Conservation (phyloP, 2,329 filamentous ascomycete genomes). For the Metarhizium robertsii region DNA sequence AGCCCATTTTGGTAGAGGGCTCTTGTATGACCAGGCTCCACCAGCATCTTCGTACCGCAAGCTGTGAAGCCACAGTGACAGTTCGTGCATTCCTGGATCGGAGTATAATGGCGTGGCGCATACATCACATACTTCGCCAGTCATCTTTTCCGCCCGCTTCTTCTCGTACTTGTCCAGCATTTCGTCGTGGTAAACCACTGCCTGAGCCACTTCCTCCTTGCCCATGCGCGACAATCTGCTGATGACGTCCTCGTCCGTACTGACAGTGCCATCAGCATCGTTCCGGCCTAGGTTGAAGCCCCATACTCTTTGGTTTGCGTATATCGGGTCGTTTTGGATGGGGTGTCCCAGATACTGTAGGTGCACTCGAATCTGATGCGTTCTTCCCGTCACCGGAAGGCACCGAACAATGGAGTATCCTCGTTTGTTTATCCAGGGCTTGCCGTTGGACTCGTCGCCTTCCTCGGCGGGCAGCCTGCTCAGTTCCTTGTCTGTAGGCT, state of each 20-base stretch:
- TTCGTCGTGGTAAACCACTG: conserved; percentile 86
- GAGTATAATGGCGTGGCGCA: conserved; percentile 88
- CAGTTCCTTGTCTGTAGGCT: conserved; percentile 10
- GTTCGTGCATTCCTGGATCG: conserved; percentile 81
- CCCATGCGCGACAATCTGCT: conserved; percentile 80
- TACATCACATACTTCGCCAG: conserved; percentile 68
- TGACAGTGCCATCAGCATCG: conserved; percentile 55
- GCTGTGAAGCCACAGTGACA: conserved; percentile 90
- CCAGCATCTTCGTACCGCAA: conserved; percentile 77
- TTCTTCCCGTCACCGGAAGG: conserved; percentile 84
- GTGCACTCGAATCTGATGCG: conserved; percentile 91
- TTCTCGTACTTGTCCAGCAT: conserved; percentile 88
- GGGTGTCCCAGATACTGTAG: conserved; percentile 90
- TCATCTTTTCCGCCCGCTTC: conserved; percentile 86
- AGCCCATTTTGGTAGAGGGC: conserved; percentile 77
- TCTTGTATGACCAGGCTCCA: conserved; percentile 81
- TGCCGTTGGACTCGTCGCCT: conserved; percentile 10
- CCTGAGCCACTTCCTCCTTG: conserved; percentile 84
- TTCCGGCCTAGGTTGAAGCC: conserved; percentile 65
- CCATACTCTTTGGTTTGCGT: conserved; percentile 89
- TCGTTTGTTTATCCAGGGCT: conserved; percentile 44
- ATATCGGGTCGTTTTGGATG: conserved; percentile 96
- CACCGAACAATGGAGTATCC: conserved; percentile 95
- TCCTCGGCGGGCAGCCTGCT: conserved; percentile 12
- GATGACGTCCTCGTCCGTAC: conserved; percentile 85